A percentile compares a stretch with the other conserved stretches of the same genome.
These are phyloP conservation scores for Gaillardinia entomophila DNA, from an alignment of 805 yeast genomes.

Conservation along the genomic window DNA sequence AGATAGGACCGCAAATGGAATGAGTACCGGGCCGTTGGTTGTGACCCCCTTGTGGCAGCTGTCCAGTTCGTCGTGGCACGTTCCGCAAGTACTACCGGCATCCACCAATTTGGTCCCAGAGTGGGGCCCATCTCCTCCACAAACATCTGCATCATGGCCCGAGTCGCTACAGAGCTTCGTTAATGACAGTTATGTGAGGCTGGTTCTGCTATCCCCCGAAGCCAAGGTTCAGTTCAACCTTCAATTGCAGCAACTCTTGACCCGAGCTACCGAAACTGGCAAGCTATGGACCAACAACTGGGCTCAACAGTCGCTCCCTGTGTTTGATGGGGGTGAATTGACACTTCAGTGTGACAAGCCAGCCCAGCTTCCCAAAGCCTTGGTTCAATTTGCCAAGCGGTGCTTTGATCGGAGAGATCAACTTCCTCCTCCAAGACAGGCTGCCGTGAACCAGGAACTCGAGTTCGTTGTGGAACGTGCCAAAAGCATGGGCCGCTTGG, in stretches of 20 bases:
- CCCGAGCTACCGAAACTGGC: constrained; percentile 39
- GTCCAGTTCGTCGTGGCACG: too few species aligned
- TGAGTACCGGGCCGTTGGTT: too few species aligned
- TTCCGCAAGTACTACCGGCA: too few species aligned
- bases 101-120: too few species aligned
- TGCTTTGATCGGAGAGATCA: not conserved
- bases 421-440: not conserved
- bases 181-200: constrained; percentile 38
- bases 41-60: too few species aligned
- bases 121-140: constrained; percentile 1
- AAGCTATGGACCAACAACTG: constrained; percentile 49
- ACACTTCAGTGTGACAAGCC: constrained; percentile 1
- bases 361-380: constrained; percentile 5
- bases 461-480: not conserved
- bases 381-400: not conserved
- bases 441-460: not conserved
- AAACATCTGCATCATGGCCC: constrained; percentile 46
- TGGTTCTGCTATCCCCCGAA: too few species aligned
- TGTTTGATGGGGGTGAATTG: constrained; percentile 18
- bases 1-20: too few species aligned
- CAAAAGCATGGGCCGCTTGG: not conserved
- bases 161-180: constrained; percentile 47
- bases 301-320: constrained; percentile 46
- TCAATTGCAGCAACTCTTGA: constrained; percentile 46
- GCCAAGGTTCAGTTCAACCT: constrained; percentile 36